A percentile compares a stretch with the other conserved stretches of the same genome.
Evolutionary conservation across 2,329 filamentous ascomycete genomes (phyloP).

Genomic region (Blastomyces silverae): DNA sequence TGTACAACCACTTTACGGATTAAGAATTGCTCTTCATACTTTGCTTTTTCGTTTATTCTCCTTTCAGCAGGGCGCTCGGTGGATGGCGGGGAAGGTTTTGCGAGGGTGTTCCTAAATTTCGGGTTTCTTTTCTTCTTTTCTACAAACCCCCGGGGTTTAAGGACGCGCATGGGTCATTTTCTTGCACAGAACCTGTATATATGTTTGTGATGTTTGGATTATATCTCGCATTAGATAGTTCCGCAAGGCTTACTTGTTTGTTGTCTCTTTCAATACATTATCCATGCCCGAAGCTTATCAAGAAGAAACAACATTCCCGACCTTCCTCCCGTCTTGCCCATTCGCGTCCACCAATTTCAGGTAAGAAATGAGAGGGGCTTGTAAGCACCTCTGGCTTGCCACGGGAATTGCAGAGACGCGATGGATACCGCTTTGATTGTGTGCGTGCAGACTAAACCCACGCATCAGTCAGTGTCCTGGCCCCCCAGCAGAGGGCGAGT

Average conservation of each 20-base stretch:
- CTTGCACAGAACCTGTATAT: not conserved
- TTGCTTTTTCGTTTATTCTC: not conserved
- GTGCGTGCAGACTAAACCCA: not conserved
- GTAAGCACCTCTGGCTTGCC: not conserved
- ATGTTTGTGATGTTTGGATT: not conserved
- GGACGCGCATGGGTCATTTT: not conserved
- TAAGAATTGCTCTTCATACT: not conserved
- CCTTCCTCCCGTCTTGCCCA: not conserved
- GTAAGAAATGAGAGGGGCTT: not conserved
- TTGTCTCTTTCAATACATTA: not conserved
- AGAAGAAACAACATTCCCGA: not conserved
- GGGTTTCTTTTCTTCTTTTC: not conserved
- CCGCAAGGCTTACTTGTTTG: not conserved
- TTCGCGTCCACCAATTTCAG: not conserved
- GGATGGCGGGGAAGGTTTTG: slow-evolving; percentile 2
- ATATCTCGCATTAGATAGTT: not conserved
- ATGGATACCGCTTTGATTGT: not conserved
- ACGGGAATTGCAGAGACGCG: not conserved
- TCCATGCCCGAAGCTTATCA: not conserved
- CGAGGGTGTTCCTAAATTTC: slow-evolving; percentile 1
- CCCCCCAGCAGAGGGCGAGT: not conserved
- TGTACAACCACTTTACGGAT: slow-evolving; percentile 1
- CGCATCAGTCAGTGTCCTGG: not conserved
- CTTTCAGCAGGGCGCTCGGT: slow-evolving; percentile 2
- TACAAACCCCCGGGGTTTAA: not conserved